Evolutionary conservation across 768 basidiomycete genomes (phyloP), one percentile per base, ranked within the genome.

Genomic region (Botryobasidium botryosum): DNA sequence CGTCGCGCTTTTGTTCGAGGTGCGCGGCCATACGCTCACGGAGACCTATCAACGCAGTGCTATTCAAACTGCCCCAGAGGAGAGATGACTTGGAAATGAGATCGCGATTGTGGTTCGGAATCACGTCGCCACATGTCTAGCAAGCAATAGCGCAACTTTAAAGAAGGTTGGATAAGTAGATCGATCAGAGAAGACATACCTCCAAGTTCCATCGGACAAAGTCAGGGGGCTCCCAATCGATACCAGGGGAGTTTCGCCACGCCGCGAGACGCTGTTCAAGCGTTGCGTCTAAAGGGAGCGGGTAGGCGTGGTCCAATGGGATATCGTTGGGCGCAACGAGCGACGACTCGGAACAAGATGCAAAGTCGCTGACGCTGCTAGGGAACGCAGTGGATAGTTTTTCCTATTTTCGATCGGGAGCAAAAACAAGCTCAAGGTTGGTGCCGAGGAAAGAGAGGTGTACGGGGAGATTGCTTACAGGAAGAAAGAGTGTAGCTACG

Each of bases 151-250:
- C 41, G n/a, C n/a, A n/a, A 24, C 38, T 26, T 46, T 7, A 44
- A 41, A 3, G 31, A 29, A 29, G 43, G 36, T 35, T 36, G 43
- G 10, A 31, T 46, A 38, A 39, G 15, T 17, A 28, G 24, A 8
- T 23, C 13, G 6, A 13, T 8, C 41, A 43, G 7, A 18, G 41
- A 42, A 13, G 31, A 48, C 60, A 53, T 36, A 56, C 54, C 51
- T 63, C 58, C 3, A 53, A 41, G 48, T 61, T 64, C 57, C 56
- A 62, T 29, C 45, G 39, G 17, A 56, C 55, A 50, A 63, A 64
- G 10, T 53, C 53, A 5, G 56, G 56, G 21, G 57, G 54, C 33
- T 62, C 57, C 6, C 59, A 59, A 8, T 61, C 53, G 5, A 46
- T 17, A 4, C 51, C 51, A 17, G 64, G 64, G n/a, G 64, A 56